These are phyloP conservation scores for Chaetomium tenue DNA, from an alignment of 495 filamentous ascomycete genomes.

Conservation along the genomic window DNA sequence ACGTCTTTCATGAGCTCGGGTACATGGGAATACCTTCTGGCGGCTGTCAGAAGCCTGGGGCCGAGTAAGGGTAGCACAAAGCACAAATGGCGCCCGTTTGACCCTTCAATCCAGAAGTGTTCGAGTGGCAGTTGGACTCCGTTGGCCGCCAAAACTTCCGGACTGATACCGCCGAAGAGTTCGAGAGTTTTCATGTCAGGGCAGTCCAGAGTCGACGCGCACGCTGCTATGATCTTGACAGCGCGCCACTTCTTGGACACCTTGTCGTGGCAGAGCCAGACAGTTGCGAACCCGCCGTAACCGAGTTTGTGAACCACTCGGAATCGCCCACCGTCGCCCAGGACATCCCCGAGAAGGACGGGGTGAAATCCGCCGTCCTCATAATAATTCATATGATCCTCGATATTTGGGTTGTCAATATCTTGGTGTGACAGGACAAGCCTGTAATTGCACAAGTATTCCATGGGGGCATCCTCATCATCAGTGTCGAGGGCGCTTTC, in stretches of 20 bases:
- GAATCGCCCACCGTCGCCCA: slow-evolving; percentile 41
- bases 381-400: slow-evolving; percentile 25
- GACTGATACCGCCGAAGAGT: neutral
- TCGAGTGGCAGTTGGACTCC: slow-evolving; percentile 30
- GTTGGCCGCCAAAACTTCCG: slow-evolving; percentile 10
- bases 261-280: slow-evolving; percentile 55
- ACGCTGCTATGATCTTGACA: slow-evolving; percentile 31
- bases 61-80: slow-evolving; percentile 35
- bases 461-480: too few relatives aligned
- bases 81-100: slow-evolving; percentile 42
- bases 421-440: too few relatives aligned
- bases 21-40: slow-evolving; percentile 1
- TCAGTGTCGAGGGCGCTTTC: too few relatives aligned
- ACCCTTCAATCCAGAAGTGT: slow-evolving; percentile 41
- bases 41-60: neutral
- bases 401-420: neutral
- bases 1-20: slow-evolving; percentile 26
- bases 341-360: slow-evolving; percentile 46
- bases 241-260: slow-evolving; percentile 27
- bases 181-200: slow-evolving; percentile 25
- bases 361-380: slow-evolving; percentile 45
- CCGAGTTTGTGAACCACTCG: slow-evolving; percentile 56
- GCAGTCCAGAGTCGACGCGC: slow-evolving; percentile 9
- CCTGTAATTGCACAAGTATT: too few relatives aligned
- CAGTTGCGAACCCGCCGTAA: slow-evolving; percentile 50